Evolutionary conservation across 2,329 filamentous ascomycete species (phyloP), one percentile per base, ranked within the genome.

Genomic region (Venturia nashicola): DNA sequence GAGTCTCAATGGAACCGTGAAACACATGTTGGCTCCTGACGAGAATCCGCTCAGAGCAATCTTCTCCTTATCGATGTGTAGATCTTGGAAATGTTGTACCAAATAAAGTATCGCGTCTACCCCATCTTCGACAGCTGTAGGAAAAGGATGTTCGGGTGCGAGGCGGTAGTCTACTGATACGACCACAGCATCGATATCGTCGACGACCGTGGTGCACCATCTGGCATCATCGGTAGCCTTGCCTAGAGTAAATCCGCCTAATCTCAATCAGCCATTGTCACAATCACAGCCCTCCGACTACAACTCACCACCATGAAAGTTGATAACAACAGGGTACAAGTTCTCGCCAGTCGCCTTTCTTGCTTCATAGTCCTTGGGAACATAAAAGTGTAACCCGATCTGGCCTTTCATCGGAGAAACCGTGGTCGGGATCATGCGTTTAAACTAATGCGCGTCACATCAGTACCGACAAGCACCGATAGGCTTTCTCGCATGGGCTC

Each of bases 121-220:
- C 23, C 83, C 83, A 66, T 87, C 84, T 67, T 87, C 84, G 2
- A 86, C 83, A 0, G 84, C 83, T 0, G 80, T 83, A 1, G 84
- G 84, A 67, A 86, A 87, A 0, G 83, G 83, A 65, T 80, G 74
- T 69, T 86, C 83, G 3, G 84, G 84, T 0, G 84, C 84, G 20
- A 80, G 77, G 18, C 84, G 79, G 69, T 87, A 87, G 65, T 82
- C 81, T 64, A 87, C 84, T 65, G 79, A 82, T 64, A 86, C 80
- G 23, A 86, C 79, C 5, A 86, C 79, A 3, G 83, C 83, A 57
- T 77, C 77, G 16, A 82, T 78, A 65, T 85, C 75, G 2, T 81
- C 70, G n/a, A 85, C 76, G 2, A 86, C 80, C 7, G 78, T 77
- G 32, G 76, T 76, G 51, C 81, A 80, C 84, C 84, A 87, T 64